phyloP scores from a whole-genome alignment of 352 stramenopile genomes.

The Phytophthora macrochlamydospora region DNA sequence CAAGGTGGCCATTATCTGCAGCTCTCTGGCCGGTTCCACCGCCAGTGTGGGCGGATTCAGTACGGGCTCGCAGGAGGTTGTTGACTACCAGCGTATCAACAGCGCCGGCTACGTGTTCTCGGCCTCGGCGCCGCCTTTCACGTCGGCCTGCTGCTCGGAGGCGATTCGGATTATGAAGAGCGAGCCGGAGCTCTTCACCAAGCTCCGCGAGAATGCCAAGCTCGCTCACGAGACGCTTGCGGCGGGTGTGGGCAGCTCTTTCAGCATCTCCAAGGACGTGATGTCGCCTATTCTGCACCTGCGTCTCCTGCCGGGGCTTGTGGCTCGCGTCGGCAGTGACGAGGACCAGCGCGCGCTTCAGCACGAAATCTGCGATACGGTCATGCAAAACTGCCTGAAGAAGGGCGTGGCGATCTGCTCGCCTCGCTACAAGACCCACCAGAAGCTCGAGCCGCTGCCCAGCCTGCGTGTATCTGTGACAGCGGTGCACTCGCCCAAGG shows the following conservation, averaged over 20 bases:
- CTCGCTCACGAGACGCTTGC: constrained; percentile 63
- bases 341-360: constrained; percentile 55
- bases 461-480: constrained; percentile 82
- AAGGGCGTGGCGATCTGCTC: constrained; percentile 78
- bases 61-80: constrained; percentile 95
- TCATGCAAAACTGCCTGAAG: constrained; percentile 64
- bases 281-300: constrained; percentile 80
- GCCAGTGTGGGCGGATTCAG: constrained; percentile 96
- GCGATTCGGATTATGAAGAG: constrained; percentile 86
- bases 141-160: constrained; percentile 87
- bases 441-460: constrained; percentile 61
- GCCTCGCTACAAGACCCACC: constrained; percentile 72
- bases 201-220: constrained; percentile 68
- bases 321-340: constrained; percentile 44
- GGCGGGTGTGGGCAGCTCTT: constrained; percentile 39
- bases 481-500: constrained; percentile 63
- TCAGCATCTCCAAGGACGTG: constrained; percentile 59
- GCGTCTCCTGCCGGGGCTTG: constrained; percentile 51
- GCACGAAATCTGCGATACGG: constrained; percentile 63
- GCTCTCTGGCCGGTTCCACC: constrained; percentile 93
- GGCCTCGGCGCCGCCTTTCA: constrained; percentile 97
- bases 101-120: constrained; percentile 99
- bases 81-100: constrained; percentile 98
- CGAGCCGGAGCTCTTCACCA: constrained; percentile 76
- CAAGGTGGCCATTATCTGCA: constrained; percentile 94